These are phyloP conservation scores for Papiliotrema laurentii DNA, from an alignment of 1,284 basidiomycete genomes.

Conservation along the genomic window DNA sequence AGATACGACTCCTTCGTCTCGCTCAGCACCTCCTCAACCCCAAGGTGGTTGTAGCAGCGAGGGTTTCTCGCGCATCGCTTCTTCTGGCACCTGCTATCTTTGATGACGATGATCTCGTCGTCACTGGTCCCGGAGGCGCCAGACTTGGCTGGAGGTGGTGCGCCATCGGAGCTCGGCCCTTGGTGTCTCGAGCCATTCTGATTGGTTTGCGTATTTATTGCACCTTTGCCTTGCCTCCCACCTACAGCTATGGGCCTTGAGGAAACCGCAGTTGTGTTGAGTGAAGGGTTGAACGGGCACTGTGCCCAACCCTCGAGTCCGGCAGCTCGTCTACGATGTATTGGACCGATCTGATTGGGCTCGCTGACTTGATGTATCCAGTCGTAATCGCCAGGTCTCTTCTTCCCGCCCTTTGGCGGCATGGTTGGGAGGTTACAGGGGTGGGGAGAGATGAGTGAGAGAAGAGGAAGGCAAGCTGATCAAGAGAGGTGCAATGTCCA, in stretches of 20 bases:
- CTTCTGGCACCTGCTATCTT: no score
- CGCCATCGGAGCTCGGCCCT: no score
- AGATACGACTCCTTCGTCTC: slow-evolving; percentile 51
- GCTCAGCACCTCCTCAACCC: slow-evolving; percentile 57
- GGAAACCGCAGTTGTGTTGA: no score
- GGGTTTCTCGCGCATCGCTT: slow-evolving; percentile 68
- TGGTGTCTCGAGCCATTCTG: no score
- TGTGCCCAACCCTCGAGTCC: slow-evolving; percentile 53
- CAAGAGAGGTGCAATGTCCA: background rate
- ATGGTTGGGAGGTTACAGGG: background rate
- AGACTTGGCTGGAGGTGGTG: no score
- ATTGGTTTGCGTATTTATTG: no score
- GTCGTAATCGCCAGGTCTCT: slow-evolving; percentile 21
- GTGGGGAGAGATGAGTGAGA: background rate
- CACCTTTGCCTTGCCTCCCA: no score
- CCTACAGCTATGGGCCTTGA: no score
- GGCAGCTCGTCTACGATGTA: slow-evolving; percentile 63
- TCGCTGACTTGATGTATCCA: slow-evolving; percentile 67
- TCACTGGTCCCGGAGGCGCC: no score
- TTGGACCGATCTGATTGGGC: slow-evolving; percentile 57
- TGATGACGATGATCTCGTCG: no score
- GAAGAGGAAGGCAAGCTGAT: background rate
- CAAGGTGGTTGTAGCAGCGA: slow-evolving; percentile 77
- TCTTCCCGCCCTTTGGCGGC: slow-evolving; percentile 16
- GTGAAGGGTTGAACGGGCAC: background rate